Base-by-base conservation (phyloP, 768 basidiomycete species). In the Leccinum incarnatum region DNA sequence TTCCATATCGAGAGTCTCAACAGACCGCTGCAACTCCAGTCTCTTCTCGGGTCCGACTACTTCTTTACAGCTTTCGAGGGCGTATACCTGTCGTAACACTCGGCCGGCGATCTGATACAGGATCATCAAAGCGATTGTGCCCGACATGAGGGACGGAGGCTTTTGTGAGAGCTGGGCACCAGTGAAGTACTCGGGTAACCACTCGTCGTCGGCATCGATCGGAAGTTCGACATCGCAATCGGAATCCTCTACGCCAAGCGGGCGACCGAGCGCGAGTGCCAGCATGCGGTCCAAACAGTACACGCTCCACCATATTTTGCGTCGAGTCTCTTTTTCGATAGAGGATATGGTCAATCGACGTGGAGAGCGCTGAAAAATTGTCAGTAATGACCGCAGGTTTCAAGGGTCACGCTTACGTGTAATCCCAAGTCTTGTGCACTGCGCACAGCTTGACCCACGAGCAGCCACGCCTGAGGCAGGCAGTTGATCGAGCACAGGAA, bases 271-370 rank as follows among this genome's bases (percentile, higher is more conserved):
- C 14, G 93, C 88, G 54, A 95, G 84, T 23, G 94, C 94, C 19
- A 96, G 87, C 91, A 95, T 94, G 52, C 93, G 87, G 72, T 91
- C 94, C 52, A 96, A 78, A 25, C 86, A 87, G 67, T 96, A 96
- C 27, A 95, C 91, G 46, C 89, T 86, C 92, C 94, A 95, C 94
- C 94, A 95, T 53, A 95, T 88, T 75, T 95, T 93, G 61, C 88
- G 80, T 30, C 93, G 84, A 0, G 91, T 91, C 74, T 95, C 92
- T 73, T 93, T 95, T 72, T 95, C 91, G 42, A 91, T 82, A 37
- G 87, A 77, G 19, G 84, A 76, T 36, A 94, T 78, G 17, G 78
- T 69, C 49, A 95, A 79, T 48, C 91, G 83, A 53, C 88, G 84
- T 4, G 92, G 89, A 2, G 93, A 93, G 57, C 94, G 89, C 93